Percentiles rank a stretch among this genome's conserved stretches.
phyloP scores from a whole-genome alignment of 1,284 basidiomycete genomes.

The Austroboletus niveus region DNA sequence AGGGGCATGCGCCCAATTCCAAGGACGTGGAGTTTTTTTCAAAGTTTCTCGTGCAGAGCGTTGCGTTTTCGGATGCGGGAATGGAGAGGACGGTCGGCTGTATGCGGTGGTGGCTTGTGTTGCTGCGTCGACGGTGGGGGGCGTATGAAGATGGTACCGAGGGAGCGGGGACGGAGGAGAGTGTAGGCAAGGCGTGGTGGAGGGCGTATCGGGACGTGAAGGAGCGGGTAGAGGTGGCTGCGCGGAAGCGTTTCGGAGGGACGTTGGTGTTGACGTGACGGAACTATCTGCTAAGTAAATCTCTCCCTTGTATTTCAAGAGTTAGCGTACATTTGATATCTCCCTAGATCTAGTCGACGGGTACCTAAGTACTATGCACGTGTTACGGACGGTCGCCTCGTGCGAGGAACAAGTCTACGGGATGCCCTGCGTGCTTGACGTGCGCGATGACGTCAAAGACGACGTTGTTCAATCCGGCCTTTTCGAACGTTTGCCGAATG shows the following conservation, averaged over 20 bases:
- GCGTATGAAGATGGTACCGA: constrained; percentile 43
- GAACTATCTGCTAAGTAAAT: background rate
- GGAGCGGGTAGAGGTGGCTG: constrained; percentile 56
- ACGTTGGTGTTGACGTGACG: constrained; percentile 41
- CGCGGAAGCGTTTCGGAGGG: constrained; percentile 66
- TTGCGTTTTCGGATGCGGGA: constrained; percentile 62
- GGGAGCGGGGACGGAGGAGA: constrained; percentile 29
- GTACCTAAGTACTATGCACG: no score
- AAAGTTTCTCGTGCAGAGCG: constrained; percentile 65
- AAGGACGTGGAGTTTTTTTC: constrained; percentile 72
- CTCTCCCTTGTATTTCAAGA: background rate
- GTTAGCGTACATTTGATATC: constrained; percentile 2
- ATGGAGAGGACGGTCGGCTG: constrained; percentile 66
- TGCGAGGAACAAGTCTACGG: constrained; percentile 49
- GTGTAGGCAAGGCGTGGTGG: constrained; percentile 73
- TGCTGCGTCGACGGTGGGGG: constrained; percentile 58
- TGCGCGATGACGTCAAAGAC: constrained; percentile 35
- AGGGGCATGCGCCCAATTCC: constrained; percentile 56
- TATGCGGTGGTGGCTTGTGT: constrained; percentile 76
- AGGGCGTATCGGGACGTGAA: constrained; percentile 65
- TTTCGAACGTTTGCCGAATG: constrained; percentile 46
- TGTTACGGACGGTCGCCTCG: constrained; percentile 36
- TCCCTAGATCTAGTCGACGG: background rate
- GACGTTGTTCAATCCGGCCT: constrained; percentile 45
- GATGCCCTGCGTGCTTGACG: constrained; percentile 34